Conservation (phyloP, 495 filamentous ascomycete genomes). For the Aspergillus haitiensis region DNA sequence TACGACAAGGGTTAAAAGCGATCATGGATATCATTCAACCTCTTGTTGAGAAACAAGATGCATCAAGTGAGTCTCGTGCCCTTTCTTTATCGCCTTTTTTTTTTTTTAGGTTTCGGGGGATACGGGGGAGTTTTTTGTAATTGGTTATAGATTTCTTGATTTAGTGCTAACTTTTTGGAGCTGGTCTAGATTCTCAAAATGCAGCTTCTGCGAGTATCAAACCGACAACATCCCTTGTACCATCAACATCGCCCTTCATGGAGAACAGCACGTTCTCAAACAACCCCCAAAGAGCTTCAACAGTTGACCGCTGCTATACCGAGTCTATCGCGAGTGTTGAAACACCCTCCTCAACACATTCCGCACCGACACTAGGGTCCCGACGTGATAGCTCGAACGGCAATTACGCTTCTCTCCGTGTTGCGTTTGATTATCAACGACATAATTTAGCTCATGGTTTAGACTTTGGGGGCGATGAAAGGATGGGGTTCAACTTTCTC, state of each 20-base stretch:
- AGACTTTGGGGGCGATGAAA: constrained; percentile 57
- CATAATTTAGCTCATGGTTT: constrained; percentile 56
- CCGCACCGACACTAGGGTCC: constrained; percentile 27
- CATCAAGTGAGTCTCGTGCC: constrained; percentile 27
- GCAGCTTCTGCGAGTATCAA: constrained; percentile 20
- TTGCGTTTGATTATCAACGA: constrained; percentile 52
- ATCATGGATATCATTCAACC: constrained; percentile 68
- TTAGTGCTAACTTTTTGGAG: neutral
- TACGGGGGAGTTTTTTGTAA: neutral
- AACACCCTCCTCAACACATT: constrained; percentile 41
- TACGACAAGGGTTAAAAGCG: constrained; percentile 59
- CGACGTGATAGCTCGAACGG: constrained; percentile 35
- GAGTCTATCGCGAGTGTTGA: constrained; percentile 39
- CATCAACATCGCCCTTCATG: constrained; percentile 29
- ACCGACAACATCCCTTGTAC: constrained; percentile 24
- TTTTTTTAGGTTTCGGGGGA: neutral
- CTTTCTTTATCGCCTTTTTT: neutral
- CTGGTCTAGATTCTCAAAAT: constrained; percentile 10
- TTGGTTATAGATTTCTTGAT: neutral
- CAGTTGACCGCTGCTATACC: constrained; percentile 30
- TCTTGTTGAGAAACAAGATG: constrained; percentile 41
- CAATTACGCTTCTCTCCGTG: constrained; percentile 30
- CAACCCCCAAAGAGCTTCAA: constrained; percentile 18
- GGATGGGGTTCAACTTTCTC: constrained; percentile 68
- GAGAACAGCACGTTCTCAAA: constrained; percentile 28